Evolutionary conservation across 176 grass and related monocot species (phyloP).

Genomic region (Saccharum officinarum): DNA sequence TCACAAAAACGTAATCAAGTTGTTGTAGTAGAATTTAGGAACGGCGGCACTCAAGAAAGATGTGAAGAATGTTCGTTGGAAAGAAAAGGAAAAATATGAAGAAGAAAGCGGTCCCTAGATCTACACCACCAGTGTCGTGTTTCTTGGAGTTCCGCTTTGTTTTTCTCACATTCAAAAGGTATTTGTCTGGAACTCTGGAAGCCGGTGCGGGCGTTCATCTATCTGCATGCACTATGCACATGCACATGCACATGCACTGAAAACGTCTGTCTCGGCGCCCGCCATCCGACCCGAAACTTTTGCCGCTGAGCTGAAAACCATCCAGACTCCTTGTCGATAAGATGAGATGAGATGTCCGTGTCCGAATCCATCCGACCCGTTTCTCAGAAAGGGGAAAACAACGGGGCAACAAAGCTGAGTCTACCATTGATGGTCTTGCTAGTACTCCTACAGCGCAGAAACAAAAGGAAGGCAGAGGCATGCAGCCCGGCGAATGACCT

Average conservation of each 20-base stretch:
- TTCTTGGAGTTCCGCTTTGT: background rate
- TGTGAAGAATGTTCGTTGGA: background rate
- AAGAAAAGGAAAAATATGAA: background rate
- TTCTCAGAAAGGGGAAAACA: background rate
- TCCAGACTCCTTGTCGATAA: background rate
- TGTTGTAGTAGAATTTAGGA: no score
- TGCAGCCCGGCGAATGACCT: no score
- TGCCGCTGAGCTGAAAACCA: conserved; percentile 7
- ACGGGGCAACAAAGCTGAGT: background rate
- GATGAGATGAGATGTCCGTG: background rate
- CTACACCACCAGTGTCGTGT: background rate
- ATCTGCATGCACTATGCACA: background rate
- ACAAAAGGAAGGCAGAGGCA: no score
- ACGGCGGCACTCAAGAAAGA: background rate
- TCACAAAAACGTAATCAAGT: no score
- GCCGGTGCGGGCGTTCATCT: background rate
- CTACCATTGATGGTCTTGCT: no score
- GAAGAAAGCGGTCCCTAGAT: background rate
- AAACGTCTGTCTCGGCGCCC: background rate
- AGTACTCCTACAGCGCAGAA: no score
- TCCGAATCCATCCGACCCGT: background rate
- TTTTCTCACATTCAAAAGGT: background rate
- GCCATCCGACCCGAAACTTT: background rate
- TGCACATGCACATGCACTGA: no score
- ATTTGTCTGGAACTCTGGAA: conserved; percentile 3